Conservation (phyloP, 192 early-diverging fungal species). For the Coemansia sp. region DNA sequence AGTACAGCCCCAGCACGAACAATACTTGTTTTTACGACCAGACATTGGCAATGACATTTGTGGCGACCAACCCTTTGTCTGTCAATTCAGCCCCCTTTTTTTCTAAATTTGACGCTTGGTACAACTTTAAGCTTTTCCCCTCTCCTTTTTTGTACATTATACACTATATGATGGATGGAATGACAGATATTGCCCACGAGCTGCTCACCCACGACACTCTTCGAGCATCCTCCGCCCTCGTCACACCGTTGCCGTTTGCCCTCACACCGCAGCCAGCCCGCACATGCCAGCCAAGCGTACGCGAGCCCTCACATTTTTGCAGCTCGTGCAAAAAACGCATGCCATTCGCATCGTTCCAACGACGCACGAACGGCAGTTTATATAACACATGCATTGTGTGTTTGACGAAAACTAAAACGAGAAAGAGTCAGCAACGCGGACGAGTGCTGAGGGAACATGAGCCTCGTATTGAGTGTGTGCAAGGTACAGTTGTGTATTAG, state of each 20-base stretch:
- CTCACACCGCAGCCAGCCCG: not conserved
- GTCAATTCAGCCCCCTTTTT: constrained; percentile 5
- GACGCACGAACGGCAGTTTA: constrained; percentile 30
- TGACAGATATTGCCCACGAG: constrained; percentile 13
- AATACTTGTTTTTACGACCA: too few species aligned
- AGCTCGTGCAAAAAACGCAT: constrained; percentile 43
- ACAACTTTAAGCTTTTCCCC: not conserved
- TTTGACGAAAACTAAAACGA: constrained; percentile 22
- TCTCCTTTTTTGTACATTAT: not conserved
- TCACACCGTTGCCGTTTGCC: not conserved
- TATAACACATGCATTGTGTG: constrained; percentile 37
- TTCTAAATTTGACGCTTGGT: not conserved
- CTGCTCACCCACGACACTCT: constrained; percentile 8
- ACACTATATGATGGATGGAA: constrained; percentile 10
- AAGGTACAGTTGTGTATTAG: too few species aligned
- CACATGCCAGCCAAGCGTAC: not conserved
- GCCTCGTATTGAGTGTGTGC: too few species aligned
- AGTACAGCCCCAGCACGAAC: too few species aligned
- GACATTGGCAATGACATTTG: not conserved
- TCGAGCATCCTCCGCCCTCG: too few species aligned
- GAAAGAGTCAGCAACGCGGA: constrained; percentile 20
- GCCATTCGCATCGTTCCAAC: constrained; percentile 20
- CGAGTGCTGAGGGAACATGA: not conserved
- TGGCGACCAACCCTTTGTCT: not conserved
- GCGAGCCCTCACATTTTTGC: constrained; percentile 23